These are phyloP conservation scores for Kluyveromyces siamensis DNA, from an alignment of 805 yeast genomes.

Conservation along the genomic window DNA sequence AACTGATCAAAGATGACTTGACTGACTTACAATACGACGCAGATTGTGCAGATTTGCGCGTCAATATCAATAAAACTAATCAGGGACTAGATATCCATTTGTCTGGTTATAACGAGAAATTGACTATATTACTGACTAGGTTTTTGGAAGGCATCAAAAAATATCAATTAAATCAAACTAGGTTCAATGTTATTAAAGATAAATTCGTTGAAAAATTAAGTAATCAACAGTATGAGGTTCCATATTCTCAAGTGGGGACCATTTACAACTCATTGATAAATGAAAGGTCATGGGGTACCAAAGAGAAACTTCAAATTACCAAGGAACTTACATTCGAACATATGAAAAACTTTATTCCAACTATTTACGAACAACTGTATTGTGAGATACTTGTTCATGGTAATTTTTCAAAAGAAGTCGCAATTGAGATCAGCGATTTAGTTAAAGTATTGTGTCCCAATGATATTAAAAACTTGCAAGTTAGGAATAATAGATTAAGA, in stretches of 20 bases:
- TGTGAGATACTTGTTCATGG: conserved; percentile 74
- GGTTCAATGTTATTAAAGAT: conserved; percentile 63
- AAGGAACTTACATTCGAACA: conserved; percentile 39
- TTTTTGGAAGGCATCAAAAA: conserved; percentile 45
- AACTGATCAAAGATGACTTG: conserved; percentile 65
- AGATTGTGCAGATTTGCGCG: conserved; percentile 64
- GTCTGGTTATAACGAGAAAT: conserved; percentile 78
- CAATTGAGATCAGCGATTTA: conserved; percentile 38
- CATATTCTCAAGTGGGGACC: conserved; percentile 68
- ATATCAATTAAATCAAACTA: conserved; percentile 42
- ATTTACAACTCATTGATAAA: conserved; percentile 56
- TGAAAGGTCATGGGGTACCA: conserved; percentile 58
- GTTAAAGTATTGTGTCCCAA: conserved; percentile 39
- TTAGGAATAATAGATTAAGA: conserved; percentile 26
- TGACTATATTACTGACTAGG: conserved; percentile 50
- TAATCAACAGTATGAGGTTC: conserved; percentile 65
- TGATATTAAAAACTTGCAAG: conserved; percentile 28
- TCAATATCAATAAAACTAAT: conserved; percentile 46
- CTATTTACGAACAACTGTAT: conserved; percentile 50
- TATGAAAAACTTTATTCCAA: conserved; percentile 41
- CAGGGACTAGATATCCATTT: conserved; percentile 65
- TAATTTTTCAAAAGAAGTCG: conserved; percentile 49
- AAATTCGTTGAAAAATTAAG: conserved; percentile 51
- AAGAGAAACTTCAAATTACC: conserved; percentile 48
- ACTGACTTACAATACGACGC: conserved; percentile 75